Evolutionary conservation across 78 protist genomes (phyloP), one percentile per base, ranked within the genome.

Genomic region (Dictyostelium purpureum): DNA sequence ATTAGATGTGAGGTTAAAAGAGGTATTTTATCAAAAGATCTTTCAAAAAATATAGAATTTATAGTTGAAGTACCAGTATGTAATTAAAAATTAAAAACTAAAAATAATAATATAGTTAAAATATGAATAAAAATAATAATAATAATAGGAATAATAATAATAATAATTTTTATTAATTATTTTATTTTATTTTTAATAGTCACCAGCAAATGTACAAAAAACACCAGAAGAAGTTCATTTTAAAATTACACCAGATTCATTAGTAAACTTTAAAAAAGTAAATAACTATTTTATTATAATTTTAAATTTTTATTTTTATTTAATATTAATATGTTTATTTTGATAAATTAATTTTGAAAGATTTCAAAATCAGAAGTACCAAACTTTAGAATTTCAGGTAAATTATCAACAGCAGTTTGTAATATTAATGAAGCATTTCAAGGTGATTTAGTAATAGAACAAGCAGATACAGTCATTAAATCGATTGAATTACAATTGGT

Each of bases 401-500:
- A 33, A 21, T 19, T 97, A 9, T 70, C 87, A 45, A 24, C 94
- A n/a, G 57, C 90, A 18, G 4, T 45, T 33, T 94, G 96, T 81
- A 33, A 89, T 74, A 85, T 98, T 38, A 51, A 54, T 18, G 77
- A 93, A 56, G 97, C 99, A 18, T 93, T 98, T 42, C 79, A 83
- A 16, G 98, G 98, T 9, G 43, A 93, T 49, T 2, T 97, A 6
- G 21, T 42, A 2, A 94, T 98, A 6, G 96, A 77, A 43, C n/a
- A 71, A 28, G 88, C 95, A 28, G 78, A 47, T n/a, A 49, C 73
- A 6, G 26, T 51, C 4, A 95, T 98, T 78, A 89, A 65, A 47
- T 94, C 97, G 43, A 73, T 98, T 28, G 99, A 97, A 66, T 54
- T 98, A 51, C 99, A 97, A 83, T 94, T 97, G 18, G 97, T 97